Conservation (phyloP, 140 eudicot genomes). For the Bidens hawaiensis region DNA sequence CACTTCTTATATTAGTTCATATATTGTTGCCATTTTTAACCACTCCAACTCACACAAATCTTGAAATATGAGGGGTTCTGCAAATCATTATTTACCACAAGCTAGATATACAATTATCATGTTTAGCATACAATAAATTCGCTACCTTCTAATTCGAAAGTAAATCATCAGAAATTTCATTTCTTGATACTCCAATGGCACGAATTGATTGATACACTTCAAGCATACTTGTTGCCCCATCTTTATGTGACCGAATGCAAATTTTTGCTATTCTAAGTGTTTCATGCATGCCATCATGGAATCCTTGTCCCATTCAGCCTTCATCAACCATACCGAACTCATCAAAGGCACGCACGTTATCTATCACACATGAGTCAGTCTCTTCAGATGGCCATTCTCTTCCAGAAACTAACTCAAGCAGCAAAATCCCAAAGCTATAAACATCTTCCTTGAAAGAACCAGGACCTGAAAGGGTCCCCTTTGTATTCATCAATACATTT, state of each 20-base stretch:
- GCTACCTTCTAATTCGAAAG: background rate
- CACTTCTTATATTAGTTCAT: background rate
- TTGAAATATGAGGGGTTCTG: slow-evolving; percentile 2
- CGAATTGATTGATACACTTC: slow-evolving; percentile 15
- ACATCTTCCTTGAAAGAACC: slow-evolving; percentile 48
- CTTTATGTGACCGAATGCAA: background rate
- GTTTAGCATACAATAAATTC: background rate
- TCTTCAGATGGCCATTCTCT: background rate
- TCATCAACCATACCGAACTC: slow-evolving; percentile 7
- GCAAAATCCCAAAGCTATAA: slow-evolving; percentile 49
- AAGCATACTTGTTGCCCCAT: slow-evolving; percentile 16
- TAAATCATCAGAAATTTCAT: background rate
- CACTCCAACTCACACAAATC: background rate
- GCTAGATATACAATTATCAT: background rate
- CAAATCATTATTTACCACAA: background rate
- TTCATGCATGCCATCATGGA: slow-evolving; percentile 8
- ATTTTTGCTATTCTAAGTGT: background rate
- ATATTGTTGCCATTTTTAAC: background rate
- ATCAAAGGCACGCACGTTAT: too few species aligned
- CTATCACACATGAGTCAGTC: background rate
- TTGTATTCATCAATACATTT: slow-evolving; percentile 37
- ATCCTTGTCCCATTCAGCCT: slow-evolving; percentile 4
- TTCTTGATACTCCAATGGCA: slow-evolving; percentile 1
- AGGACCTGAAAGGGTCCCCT: slow-evolving; percentile 35
- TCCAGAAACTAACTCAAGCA: slow-evolving; percentile 41